These are phyloP conservation scores for Rhinocladiella mackenziei DNA, from an alignment of 2,329 filamentous ascomycete genomes.

Conservation along the genomic window DNA sequence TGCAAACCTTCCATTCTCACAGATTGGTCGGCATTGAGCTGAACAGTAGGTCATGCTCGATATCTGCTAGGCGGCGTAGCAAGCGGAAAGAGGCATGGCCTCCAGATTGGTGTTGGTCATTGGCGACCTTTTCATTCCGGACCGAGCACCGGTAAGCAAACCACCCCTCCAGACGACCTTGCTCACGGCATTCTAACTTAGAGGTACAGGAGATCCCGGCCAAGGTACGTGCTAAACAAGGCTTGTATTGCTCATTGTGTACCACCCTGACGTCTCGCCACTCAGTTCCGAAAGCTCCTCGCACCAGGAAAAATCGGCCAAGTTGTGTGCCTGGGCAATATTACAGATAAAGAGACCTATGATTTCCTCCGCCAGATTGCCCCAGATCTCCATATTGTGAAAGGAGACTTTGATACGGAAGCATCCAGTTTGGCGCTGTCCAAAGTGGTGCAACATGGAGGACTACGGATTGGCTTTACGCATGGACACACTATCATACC, in stretches of 20 bases:
- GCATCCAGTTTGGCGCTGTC: constrained; percentile 61
- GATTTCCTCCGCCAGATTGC: constrained; percentile 73
- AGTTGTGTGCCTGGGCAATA: constrained; percentile 74
- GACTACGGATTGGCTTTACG: constrained; percentile 64
- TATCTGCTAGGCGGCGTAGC: constrained; percentile 9
- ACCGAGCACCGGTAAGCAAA: constrained; percentile 68
- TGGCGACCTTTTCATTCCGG: constrained; percentile 89
- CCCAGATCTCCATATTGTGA: constrained; percentile 67
- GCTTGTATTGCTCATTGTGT: neutral
- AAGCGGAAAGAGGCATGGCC: constrained; percentile 52
- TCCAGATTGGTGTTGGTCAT: constrained; percentile 88
- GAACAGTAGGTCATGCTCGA: constrained; percentile 11
- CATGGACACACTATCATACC: constrained; percentile 69
- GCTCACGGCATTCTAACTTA: constrained; percentile 1
- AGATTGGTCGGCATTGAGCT: neutral
- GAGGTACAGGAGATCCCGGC: constrained; percentile 66
- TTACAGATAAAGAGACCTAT: constrained; percentile 75
- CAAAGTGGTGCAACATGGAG: constrained; percentile 67
- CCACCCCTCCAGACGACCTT: constrained; percentile 17
- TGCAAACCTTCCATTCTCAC: neutral
- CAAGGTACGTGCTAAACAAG: constrained; percentile 60
- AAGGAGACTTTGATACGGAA: constrained; percentile 66
- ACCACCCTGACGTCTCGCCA: constrained; percentile 10
- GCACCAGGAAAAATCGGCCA: constrained; percentile 79
- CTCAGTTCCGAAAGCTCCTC: constrained; percentile 78